Evolutionary conservation across 345 rosid genomes (phyloP).

Genomic region (Gynandropsis gynandra): DNA sequence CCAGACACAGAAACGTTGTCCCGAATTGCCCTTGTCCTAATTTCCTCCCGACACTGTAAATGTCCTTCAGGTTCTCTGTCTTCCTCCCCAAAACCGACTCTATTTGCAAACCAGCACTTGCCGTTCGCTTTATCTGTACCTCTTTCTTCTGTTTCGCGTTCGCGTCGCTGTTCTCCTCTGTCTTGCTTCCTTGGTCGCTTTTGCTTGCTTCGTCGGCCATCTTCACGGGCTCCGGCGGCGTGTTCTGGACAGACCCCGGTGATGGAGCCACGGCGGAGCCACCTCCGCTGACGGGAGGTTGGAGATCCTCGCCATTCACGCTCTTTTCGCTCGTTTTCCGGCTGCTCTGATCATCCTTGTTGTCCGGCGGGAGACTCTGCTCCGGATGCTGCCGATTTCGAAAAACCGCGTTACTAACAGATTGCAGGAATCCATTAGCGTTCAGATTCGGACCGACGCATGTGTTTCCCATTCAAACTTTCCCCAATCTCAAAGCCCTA

Average conservation of each 20-base stretch:
- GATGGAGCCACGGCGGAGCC: slow-evolving; percentile 22
- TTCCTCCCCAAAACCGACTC: slow-evolving; percentile 75
- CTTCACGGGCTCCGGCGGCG: slow-evolving; percentile 65
- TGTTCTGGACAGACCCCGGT: slow-evolving; percentile 29
- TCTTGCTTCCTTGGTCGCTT: slow-evolving; percentile 23
- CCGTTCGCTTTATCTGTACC: slow-evolving; percentile 44
- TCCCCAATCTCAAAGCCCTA: slow-evolving; percentile 18
- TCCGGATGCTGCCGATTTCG: slow-evolving; percentile 42
- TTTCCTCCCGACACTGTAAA: slow-evolving; percentile 74
- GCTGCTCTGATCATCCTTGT: slow-evolving; percentile 25
- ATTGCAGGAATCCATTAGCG: slow-evolving; percentile 60
- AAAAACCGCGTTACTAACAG: slow-evolving; percentile 81
- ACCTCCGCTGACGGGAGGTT: slow-evolving; percentile 20
- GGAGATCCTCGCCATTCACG: slow-evolving; percentile 25
- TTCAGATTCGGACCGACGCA: slow-evolving; percentile 79
- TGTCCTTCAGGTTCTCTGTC: slow-evolving; percentile 72
- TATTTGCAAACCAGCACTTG: slow-evolving; percentile 54
- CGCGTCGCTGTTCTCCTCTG: slow-evolving; percentile 22
- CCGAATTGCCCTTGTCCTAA: slow-evolving; percentile 98
- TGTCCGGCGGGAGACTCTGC: slow-evolving; percentile 40
- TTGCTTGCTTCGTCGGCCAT: slow-evolving; percentile 37
- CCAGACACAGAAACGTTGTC: slow-evolving; percentile 72
- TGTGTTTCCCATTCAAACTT: slow-evolving; percentile 75
- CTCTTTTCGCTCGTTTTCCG: slow-evolving; percentile 21
- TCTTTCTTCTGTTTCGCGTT: slow-evolving; percentile 39